These are phyloP conservation scores for Leptographium galeiforme DNA, from an alignment of 2,329 filamentous ascomycete genomes.

Conservation along the genomic window DNA sequence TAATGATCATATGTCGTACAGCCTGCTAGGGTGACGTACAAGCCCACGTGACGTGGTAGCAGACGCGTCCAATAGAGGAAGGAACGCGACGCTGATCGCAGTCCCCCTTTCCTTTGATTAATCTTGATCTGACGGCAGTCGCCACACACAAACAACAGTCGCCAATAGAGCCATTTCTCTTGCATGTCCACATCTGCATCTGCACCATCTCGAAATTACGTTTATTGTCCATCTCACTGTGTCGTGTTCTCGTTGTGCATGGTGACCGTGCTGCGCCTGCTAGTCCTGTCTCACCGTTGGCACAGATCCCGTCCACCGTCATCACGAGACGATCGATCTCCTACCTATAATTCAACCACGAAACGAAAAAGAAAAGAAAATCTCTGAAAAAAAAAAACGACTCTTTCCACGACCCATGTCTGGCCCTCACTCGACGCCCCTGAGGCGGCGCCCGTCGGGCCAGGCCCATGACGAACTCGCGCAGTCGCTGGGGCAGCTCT, in stretches of 20 bases:
- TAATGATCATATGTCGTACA: too few relatives aligned
- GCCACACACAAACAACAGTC: not conserved
- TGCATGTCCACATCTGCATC: not conserved
- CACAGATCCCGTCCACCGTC: not conserved
- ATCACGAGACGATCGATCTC: too few relatives aligned
- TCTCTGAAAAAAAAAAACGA: not conserved
- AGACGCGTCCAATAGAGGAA: not conserved
- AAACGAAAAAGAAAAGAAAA: not conserved
- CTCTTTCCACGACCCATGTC: not conserved
- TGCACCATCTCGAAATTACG: too few relatives aligned
- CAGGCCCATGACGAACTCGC: conserved; percentile 8
- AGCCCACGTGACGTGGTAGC: not conserved
- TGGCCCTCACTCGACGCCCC: conserved; percentile 1
- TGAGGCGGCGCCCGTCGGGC: conserved; percentile 3
- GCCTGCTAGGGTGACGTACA: too few relatives aligned
- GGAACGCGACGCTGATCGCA: not conserved
- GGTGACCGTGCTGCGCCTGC: not conserved
- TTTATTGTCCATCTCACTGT: not conserved
- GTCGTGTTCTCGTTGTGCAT: not conserved
- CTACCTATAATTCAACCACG: not conserved
- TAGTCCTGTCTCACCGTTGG: not conserved
- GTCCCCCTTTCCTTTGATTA: not conserved
- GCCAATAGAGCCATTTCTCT: not conserved
- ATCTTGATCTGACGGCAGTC: not conserved
- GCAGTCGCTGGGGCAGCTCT: conserved; percentile 13